Evolutionary conservation across 1,284 basidiomycete genomes (phyloP).

Genomic region (Ustilago lituana): DNA sequence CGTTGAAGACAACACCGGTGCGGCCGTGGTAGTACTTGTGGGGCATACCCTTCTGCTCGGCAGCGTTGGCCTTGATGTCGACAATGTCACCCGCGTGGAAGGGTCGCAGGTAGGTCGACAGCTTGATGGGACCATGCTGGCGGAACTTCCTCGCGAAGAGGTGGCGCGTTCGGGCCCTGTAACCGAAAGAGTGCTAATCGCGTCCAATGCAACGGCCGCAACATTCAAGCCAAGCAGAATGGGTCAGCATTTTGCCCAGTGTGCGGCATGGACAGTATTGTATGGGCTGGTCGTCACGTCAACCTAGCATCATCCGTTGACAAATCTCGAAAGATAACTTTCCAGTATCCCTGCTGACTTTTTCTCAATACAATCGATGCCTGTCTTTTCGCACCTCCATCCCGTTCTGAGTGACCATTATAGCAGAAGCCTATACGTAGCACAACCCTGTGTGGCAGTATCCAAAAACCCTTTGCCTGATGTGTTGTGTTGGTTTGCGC

Average conservation of each 20-base stretch:
- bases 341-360: too few relatives aligned
- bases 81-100: conserved; percentile 98
- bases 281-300: conserved; percentile 8
- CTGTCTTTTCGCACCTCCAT: too few relatives aligned
- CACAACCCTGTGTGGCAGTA: too few relatives aligned
- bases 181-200: conserved; percentile 95
- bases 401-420: too few relatives aligned
- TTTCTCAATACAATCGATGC: too few relatives aligned
- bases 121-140: conserved; percentile 90
- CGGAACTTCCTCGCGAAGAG: conserved; percentile 76
- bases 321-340: too few relatives aligned
- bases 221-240: neutral
- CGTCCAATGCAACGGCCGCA: neutral
- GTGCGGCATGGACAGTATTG: neutral
- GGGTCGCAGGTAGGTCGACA: conserved; percentile 91
- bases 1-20: conserved; percentile 98
- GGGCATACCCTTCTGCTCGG: conserved; percentile 99
- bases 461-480: too few relatives aligned
- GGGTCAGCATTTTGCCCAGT: conserved; percentile 12
- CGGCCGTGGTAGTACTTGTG: conserved; percentile 84
- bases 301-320: conserved; percentile 13
- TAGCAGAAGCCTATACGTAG: too few relatives aligned
- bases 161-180: conserved; percentile 98
- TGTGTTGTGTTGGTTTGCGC: too few relatives aligned
- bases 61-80: conserved; percentile 99